These are phyloP conservation scores for Ophioceras dolichostomum DNA, from an alignment of 2,329 filamentous ascomycete species.

Conservation along the genomic window DNA sequence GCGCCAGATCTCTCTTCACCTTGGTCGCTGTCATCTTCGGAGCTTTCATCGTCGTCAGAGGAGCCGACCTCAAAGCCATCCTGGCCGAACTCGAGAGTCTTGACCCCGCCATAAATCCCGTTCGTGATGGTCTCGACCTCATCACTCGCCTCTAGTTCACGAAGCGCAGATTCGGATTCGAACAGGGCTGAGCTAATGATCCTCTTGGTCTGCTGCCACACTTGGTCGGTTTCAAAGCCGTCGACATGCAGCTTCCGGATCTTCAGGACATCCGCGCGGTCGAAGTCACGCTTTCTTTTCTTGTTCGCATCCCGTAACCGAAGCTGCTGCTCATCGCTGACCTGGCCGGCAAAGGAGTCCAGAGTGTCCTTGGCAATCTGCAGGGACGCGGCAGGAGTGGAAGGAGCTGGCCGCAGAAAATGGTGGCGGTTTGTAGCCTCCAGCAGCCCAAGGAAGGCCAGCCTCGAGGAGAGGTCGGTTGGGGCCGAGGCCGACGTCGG, in stretches of 20 bases:
- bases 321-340: conserved; percentile 60
- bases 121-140: conserved; percentile 2
- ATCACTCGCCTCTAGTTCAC: conserved; percentile 33
- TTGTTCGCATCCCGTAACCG: conserved; percentile 50
- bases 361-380: conserved; percentile 69
- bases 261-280: conserved; percentile 47
- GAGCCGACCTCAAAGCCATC: conserved; percentile 24
- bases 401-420: conserved; percentile 62
- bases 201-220: conserved; percentile 86
- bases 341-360: conserved; percentile 62
- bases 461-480: conserved; percentile 12
- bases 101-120: conserved; percentile 7
- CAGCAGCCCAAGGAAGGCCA: conserved; percentile 32
- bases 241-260: conserved; percentile 74
- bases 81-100: conserved; percentile 17
- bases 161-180: conserved; percentile 32
- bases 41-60: conserved; percentile 23
- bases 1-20: too few relatives aligned
- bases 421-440: conserved; percentile 48
- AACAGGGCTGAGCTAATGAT: conserved; percentile 52
- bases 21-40: conserved; percentile 11
- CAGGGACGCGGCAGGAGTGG: conserved; percentile 57
- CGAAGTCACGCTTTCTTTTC: conserved; percentile 59
- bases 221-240: conserved; percentile 76
- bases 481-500: conserved; percentile 17